These are phyloP conservation scores for Adenanthera pavonina DNA, from an alignment of 306 rosid genomes.

Conservation along the genomic window DNA sequence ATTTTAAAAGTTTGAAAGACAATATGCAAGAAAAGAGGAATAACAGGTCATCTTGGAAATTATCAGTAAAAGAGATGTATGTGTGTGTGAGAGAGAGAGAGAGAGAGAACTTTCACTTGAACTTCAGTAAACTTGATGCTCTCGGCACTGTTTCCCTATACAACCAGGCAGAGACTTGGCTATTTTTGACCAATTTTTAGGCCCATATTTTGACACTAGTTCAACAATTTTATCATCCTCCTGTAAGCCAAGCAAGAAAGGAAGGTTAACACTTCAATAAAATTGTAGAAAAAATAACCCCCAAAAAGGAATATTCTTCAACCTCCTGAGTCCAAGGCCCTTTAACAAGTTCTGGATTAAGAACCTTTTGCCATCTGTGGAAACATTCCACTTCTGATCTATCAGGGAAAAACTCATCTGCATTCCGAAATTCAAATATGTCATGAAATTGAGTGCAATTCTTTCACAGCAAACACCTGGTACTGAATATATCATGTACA, in stretches of 20 bases:
- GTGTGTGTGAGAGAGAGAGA: neutral
- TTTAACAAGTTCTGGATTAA: slow-evolving; percentile 93
- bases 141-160: slow-evolving; percentile 97
- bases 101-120: slow-evolving; percentile 21
- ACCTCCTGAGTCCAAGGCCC: slow-evolving; percentile 99
- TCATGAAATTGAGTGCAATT: slow-evolving; percentile 36
- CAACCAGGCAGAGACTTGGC: slow-evolving; percentile 96
- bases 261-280: slow-evolving; percentile 41
- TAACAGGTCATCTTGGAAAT: slow-evolving; percentile 4
- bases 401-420: slow-evolving; percentile 91
- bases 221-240: slow-evolving; percentile 91
- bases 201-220: slow-evolving; percentile 80
- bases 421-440: slow-evolving; percentile 45
- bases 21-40: slow-evolving; percentile 15
- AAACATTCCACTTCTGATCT: slow-evolving; percentile 98
- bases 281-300: slow-evolving; percentile 13
- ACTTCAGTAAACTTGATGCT: slow-evolving; percentile 59
- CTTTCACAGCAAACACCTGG: slow-evolving; percentile 26
- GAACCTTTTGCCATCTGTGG: slow-evolving; percentile 99
- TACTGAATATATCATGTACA: neutral
- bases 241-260: slow-evolving; percentile 50
- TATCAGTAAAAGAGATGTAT: slow-evolving; percentile 9
- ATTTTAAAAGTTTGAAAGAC: slow-evolving; percentile 21
- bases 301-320: slow-evolving; percentile 34
- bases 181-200: slow-evolving; percentile 93